A percentile compares a stretch with the other conserved stretches of the same genome.
phyloP scores from a whole-genome alignment of 2,329 filamentous ascomycete genomes.

The Escovopsis sp. region DNA sequence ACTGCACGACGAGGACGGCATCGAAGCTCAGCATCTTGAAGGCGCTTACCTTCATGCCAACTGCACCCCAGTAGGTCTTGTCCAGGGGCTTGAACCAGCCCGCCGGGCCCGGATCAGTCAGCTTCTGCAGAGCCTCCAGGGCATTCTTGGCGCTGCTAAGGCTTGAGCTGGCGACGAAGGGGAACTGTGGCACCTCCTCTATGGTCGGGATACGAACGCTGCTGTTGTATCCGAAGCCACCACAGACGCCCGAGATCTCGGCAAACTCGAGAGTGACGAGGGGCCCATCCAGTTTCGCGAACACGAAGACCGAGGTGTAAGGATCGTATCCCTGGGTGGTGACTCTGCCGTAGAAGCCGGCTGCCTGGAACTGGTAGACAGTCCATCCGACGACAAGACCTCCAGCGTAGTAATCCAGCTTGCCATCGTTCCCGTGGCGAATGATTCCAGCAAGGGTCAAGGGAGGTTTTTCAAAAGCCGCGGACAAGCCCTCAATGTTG shows the following conservation, averaged over 20 bases:
- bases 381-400: conserved; percentile 19
- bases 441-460: conserved; percentile 21
- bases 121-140: conserved; percentile 1
- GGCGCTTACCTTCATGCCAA: conserved; percentile 21
- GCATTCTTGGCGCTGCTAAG: conserved; percentile 1
- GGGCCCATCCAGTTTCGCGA: conserved; percentile 22
- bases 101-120: not conserved
- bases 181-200: conserved; percentile 7
- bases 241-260: conserved; percentile 17
- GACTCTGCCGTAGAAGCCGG: conserved; percentile 21
- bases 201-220: conserved; percentile 15
- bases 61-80: conserved; percentile 21
- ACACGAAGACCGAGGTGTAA: conserved; percentile 21
- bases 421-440: conserved; percentile 10
- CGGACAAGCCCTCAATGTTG: conserved; percentile 17
- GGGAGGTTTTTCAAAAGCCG: conserved; percentile 19
- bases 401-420: conserved; percentile 20
- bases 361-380: conserved; percentile 22
- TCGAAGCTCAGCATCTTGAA: conserved; percentile 22
- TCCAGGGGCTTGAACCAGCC: conserved; percentile 18
- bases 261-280: conserved; percentile 23
- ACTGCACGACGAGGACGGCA: conserved; percentile 21
- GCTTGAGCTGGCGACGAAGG: conserved; percentile 6
- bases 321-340: conserved; percentile 5
- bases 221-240: conserved; percentile 27